Percentiles rank a stretch among this genome's conserved stretches.
Evolutionary conservation across 768 basidiomycete species (phyloP).

Genomic region (Lactifluus rugatus): DNA sequence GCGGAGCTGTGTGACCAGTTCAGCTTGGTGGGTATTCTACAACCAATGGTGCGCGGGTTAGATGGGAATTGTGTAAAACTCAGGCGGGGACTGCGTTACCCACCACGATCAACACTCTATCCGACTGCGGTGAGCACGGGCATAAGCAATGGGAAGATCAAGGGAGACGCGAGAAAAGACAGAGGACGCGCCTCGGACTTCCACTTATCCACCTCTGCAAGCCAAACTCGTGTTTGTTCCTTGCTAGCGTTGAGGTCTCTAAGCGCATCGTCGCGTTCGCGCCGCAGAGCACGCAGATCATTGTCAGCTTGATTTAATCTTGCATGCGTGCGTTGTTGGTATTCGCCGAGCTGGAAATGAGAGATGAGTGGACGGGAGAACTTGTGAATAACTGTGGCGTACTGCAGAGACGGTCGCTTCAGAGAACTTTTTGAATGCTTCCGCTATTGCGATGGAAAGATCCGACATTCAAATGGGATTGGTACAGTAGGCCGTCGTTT

Average conservation of each 20-base stretch:
- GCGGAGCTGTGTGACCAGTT: slow-evolving; percentile 51
- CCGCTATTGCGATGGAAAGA: slow-evolving; percentile 30
- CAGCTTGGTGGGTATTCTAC: slow-evolving; percentile 49
- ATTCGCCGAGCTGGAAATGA: slow-evolving; percentile 9
- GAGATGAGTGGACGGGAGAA: not conserved
- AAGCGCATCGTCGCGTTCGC: slow-evolving; percentile 18
- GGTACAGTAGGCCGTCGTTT: too few relatives aligned
- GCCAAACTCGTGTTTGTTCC: slow-evolving; percentile 8
- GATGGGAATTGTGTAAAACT: not conserved
- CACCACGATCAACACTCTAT: slow-evolving; percentile 5
- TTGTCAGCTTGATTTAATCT: slow-evolving; percentile 10
- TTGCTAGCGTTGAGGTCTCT: slow-evolving; percentile 5
- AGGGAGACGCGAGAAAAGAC: too few relatives aligned
- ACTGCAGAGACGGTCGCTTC: slow-evolving; percentile 35
- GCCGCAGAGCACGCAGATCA: slow-evolving; percentile 12
- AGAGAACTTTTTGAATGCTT: slow-evolving; percentile 34
- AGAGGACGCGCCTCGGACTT: slow-evolving; percentile 15
- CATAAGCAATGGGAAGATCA: not conserved
- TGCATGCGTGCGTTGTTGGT: slow-evolving; percentile 17
- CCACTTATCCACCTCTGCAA: slow-evolving; percentile 15
- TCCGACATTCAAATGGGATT: not conserved
- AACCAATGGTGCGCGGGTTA: not conserved
- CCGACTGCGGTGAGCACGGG: not conserved
- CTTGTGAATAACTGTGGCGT: slow-evolving; percentile 7
- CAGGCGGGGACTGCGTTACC: not conserved